These are phyloP conservation scores for Saccharomycopsis capsularis DNA, from an alignment of 805 yeast species.

Conservation along the genomic window DNA sequence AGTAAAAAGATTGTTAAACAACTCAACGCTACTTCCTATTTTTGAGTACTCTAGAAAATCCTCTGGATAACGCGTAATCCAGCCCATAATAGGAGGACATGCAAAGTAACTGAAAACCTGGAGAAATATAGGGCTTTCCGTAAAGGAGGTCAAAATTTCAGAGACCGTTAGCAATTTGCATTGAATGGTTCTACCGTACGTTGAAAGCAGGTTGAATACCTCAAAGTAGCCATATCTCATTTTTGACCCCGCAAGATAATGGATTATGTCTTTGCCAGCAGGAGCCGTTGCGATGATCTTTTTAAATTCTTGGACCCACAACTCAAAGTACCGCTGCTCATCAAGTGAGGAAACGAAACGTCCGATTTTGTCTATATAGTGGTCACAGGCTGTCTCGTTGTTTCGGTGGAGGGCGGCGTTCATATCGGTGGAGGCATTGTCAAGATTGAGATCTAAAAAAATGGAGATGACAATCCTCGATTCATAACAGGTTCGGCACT, in stretches of 20 bases:
- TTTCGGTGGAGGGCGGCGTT: conserved; percentile 9
- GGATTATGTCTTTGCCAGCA: neutral
- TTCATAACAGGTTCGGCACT: conserved; percentile 6
- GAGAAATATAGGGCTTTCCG: neutral
- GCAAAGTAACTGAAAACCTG: neutral
- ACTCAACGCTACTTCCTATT: neutral
- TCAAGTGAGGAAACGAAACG: neutral
- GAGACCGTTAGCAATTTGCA: neutral
- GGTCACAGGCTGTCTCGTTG: neutral
- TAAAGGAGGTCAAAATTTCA: neutral
- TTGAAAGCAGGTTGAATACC: too few species aligned
- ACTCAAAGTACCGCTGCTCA: neutral
- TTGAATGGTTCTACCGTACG: too few species aligned
- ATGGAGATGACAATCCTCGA: conserved; percentile 5
- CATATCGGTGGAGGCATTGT: neutral
- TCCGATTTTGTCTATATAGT: neutral
- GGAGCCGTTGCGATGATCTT: neutral
- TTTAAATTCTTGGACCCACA: neutral
- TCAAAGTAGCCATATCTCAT: conserved; percentile 10
- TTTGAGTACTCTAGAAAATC: neutral
- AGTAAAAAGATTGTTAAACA: conserved; percentile 2
- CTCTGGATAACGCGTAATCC: neutral
- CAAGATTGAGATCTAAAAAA: neutral
- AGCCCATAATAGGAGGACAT: neutral
- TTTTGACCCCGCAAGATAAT: conserved; percentile 1